Conservation (phyloP, 1,284 basidiomycete genomes). For the Calocybe gambosa region DNA sequence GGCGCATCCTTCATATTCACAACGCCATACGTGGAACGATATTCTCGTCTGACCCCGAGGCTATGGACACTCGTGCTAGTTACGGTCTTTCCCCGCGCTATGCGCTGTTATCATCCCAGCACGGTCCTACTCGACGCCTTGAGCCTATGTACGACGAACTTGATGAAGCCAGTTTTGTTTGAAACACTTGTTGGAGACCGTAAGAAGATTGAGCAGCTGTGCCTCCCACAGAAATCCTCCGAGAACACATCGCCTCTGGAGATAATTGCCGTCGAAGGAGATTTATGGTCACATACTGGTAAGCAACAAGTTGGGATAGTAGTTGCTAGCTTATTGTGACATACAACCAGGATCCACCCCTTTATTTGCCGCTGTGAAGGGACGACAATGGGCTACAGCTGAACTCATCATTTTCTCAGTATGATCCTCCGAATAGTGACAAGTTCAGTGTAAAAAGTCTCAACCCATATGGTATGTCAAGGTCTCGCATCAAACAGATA, state of each 20-base stretch:
- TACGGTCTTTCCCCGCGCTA: too few species aligned
- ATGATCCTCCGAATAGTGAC: slow-evolving; percentile 31
- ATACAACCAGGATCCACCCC: slow-evolving; percentile 34
- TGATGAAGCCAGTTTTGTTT: slow-evolving; percentile 45
- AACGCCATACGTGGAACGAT: slow-evolving; percentile 39
- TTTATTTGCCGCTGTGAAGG: slow-evolving; percentile 39
- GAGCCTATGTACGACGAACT: slow-evolving; percentile 40
- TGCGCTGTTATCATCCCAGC: not conserved
- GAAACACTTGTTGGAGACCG: too few species aligned
- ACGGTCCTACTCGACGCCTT: slow-evolving; percentile 26
- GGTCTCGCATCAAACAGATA: not conserved
- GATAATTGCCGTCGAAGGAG: slow-evolving; percentile 29
- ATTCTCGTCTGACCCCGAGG: too few species aligned
- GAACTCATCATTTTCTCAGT: slow-evolving; percentile 48
- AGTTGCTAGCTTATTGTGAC: not conserved
- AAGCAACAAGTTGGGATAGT: slow-evolving; percentile 3
- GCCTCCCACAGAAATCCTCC: slow-evolving; percentile 35
- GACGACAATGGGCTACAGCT: slow-evolving; percentile 48
- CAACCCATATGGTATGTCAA: slow-evolving; percentile 26
- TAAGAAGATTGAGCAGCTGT: slow-evolving; percentile 41
- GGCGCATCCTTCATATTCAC: slow-evolving; percentile 29
- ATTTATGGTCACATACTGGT: not conserved
- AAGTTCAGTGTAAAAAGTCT: slow-evolving; percentile 29
- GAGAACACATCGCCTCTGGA: slow-evolving; percentile 30
- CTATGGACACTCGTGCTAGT: too few species aligned